Evolutionary conservation across 352 stramenopile genomes (phyloP), one percentile per base, ranked within the genome.

Genomic region (Pythium phragmitis): DNA sequence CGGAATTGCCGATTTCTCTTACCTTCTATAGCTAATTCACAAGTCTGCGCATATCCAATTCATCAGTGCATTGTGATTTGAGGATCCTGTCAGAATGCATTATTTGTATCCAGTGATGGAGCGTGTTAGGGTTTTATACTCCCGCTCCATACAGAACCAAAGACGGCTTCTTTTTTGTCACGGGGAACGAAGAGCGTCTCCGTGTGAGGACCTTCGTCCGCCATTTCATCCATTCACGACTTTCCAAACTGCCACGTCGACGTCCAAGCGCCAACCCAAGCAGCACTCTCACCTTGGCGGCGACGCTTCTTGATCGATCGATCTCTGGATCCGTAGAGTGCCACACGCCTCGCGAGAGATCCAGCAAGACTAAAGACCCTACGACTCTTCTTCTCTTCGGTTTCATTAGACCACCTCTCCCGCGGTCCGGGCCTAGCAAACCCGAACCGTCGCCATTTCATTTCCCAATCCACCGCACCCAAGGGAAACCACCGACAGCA

Each of bases 81-180:
- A 49, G 9, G 30, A 52, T 39, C 47, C 59, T 59, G 4, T 53
- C 14, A 13, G 9, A 54, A 45, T 19, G 0, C 1, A 65, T 65
- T n/a, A 4, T 11, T 12, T 33, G 49, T n/a, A 48, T 60, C 59
- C n/a, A 34, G 3, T 28, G 49, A 19, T 52, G 60, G 30, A 26
- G 60, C 60, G 52, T 67, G 52, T 67, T 47, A 61, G 60, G 60
- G 60, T 67, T 67, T 67, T 61, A 11, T 60, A 30, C 16, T 37
- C 30, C 23, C n/a, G 17, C 16, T 49, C 43, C 49, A 60, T 56
- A 67, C 60, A 67, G 60, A 67, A 43, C 33, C 19, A 41, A 60
- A 67, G 42, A 60, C 34, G 16, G 60, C 45, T 67, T 67, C 60
- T 61, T 45, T 54, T 67, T 67, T 67, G 52, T 52, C 57, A 45